Evolutionary conservation across 2,329 filamentous ascomycete genomes (phyloP).

Genomic region (Hypoxylon sp.): DNA sequence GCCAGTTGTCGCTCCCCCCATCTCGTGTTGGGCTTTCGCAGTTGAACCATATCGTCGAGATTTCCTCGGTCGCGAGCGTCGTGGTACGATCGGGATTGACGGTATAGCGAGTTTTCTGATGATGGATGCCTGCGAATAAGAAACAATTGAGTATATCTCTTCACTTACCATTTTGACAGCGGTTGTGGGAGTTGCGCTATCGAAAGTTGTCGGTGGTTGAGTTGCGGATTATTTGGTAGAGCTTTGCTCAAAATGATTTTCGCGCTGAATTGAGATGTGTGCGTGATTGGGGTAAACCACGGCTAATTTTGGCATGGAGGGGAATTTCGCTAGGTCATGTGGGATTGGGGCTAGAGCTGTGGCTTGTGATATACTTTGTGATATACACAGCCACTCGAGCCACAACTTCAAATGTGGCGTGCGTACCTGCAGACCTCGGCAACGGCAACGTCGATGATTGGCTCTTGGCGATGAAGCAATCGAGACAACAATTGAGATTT

Average conservation of each 20-base stretch:
- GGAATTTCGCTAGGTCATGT: conserved; percentile 4
- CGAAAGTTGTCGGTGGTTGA: conserved; percentile 49
- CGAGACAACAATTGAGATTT: conserved; percentile 3
- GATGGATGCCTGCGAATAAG: conserved; percentile 29
- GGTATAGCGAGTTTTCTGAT: neutral
- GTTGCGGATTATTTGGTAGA: conserved; percentile 41
- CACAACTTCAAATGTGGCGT: conserved; percentile 1
- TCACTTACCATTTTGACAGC: conserved; percentile 65
- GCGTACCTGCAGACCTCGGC: conserved; percentile 4
- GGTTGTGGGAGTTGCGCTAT: conserved; percentile 60
- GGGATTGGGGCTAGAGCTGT: conserved; percentile 1
- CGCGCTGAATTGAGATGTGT: conserved; percentile 45
- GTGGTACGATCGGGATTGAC: neutral
- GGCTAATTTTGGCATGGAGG: conserved; percentile 37
- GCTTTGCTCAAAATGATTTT: conserved; percentile 37
- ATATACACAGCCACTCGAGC: neutral
- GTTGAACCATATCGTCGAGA: conserved; percentile 6
- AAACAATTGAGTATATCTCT: conserved; percentile 52
- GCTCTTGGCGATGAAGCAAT: conserved; percentile 8
- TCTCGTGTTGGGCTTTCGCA: conserved; percentile 15
- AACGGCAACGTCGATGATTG: conserved; percentile 19
- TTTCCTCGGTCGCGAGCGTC: conserved; percentile 20
- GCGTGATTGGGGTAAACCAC: conserved; percentile 41
- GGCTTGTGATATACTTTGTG: neutral
- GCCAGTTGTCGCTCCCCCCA: conserved; percentile 5